phyloP scores from a whole-genome alignment of 2,329 filamentous ascomycete species.

The Colletotrichum somersetense region DNA sequence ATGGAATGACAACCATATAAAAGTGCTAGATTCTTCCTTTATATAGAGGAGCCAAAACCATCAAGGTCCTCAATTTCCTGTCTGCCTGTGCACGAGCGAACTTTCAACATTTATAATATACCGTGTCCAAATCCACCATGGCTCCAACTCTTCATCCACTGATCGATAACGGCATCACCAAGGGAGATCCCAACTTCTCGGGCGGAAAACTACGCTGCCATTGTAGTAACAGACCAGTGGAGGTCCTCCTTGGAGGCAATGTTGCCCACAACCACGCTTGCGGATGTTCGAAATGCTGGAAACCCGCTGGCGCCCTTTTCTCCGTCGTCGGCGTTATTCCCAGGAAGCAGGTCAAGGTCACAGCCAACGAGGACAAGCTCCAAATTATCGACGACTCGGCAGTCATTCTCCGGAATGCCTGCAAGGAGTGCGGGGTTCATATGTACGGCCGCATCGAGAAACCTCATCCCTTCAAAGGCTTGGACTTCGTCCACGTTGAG shows the following conservation, averaged over 20 bases:
- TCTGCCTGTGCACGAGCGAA: neutral
- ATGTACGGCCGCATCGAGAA: conserved; percentile 74
- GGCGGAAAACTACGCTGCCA: conserved; percentile 74
- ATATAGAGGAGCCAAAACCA: neutral
- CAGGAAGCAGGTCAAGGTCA: conserved; percentile 65
- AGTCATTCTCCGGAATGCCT: conserved; percentile 71
- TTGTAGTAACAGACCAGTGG: conserved; percentile 67
- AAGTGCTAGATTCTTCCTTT: neutral
- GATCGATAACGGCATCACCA: conserved; percentile 71
- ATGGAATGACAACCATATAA: neutral
- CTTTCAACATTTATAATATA: conserved; percentile 3
- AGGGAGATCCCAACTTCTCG: conserved; percentile 65
- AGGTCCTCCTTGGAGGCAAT: conserved; percentile 68
- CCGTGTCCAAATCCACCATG: conserved; percentile 44
- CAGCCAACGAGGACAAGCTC: conserved; percentile 70
- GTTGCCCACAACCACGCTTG: conserved; percentile 78
- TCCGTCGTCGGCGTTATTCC: conserved; percentile 73
- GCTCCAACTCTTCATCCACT: conserved; percentile 68
- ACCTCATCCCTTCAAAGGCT: conserved; percentile 75
- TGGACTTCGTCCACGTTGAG: conserved; percentile 78
- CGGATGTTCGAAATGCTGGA: conserved; percentile 81
- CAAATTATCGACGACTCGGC: conserved; percentile 66
- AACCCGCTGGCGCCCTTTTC: conserved; percentile 73
- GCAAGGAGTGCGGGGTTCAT: conserved; percentile 71
- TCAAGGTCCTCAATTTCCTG: conserved; percentile 20